These are phyloP conservation scores for Rhipidocladum racemiflorum DNA, from an alignment of 176 grass and related monocot genomes.

Conservation along the genomic window DNA sequence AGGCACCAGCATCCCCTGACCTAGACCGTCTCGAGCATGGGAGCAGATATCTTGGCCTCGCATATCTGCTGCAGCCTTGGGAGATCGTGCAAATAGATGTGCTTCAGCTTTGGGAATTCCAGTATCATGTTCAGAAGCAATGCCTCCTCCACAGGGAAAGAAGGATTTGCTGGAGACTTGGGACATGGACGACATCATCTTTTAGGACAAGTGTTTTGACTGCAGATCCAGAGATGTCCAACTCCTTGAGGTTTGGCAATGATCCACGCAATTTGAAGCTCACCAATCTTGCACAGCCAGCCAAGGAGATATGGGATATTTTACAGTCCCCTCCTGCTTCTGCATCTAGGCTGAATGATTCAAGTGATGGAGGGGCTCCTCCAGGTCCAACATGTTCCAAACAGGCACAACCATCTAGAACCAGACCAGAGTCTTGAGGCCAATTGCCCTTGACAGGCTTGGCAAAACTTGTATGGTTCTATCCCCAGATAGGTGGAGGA, in stretches of 20 bases:
- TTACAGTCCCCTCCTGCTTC: background rate
- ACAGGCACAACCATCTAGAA: conserved; percentile 3
- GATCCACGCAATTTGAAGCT: background rate
- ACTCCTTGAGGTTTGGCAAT: background rate
- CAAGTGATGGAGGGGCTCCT: background rate
- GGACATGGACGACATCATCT: background rate
- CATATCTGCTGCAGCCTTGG: background rate
- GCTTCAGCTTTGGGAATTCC: background rate
- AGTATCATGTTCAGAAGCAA: background rate
- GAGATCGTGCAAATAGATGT: background rate
- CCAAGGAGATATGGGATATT: background rate
- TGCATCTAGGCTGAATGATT: background rate
- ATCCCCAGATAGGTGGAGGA: background rate
- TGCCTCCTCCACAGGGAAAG: background rate
- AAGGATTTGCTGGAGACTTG: background rate
- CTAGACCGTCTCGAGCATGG: background rate
- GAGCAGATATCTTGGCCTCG: background rate
- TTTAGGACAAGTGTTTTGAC: background rate
- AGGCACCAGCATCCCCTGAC: background rate
- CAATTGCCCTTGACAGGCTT: background rate
- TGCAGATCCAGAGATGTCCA: background rate
- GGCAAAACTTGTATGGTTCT: background rate
- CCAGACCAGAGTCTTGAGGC: background rate
- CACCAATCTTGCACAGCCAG: background rate
- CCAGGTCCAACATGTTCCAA: background rate